Conservation (phyloP, 2,329 filamentous ascomycete species). For the Aspergillus fumigatus region DNA sequence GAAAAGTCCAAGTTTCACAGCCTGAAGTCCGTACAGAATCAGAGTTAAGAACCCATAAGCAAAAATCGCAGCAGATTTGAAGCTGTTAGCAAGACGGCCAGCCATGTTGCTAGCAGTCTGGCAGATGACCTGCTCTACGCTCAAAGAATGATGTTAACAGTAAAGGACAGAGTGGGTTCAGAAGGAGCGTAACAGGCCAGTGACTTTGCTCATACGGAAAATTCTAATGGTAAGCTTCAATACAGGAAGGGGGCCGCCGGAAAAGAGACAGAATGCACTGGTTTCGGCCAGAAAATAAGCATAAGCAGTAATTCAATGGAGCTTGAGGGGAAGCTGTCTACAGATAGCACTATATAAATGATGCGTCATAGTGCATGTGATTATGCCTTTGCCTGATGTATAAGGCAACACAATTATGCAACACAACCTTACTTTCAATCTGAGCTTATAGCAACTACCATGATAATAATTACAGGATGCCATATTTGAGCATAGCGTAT, state of each 20-base stretch:
- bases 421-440: not conserved
- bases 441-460: not conserved
- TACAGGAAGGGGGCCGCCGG: not conserved
- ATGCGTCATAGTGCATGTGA: not conserved
- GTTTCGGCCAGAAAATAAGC: not conserved
- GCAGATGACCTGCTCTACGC: not conserved
- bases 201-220: not conserved
- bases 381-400: not conserved
- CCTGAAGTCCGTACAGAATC: slow-evolving; percentile 26
- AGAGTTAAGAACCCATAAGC: slow-evolving; percentile 35
- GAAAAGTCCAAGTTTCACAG: slow-evolving; percentile 31
- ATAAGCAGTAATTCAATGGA: not conserved
- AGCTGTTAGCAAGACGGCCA: slow-evolving; percentile 10
- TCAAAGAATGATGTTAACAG: not conserved
- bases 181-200: not conserved
- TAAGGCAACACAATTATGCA: not conserved
- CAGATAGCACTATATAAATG: not conserved
- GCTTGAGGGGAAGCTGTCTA: not conserved
- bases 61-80: slow-evolving; percentile 18
- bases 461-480: not conserved
- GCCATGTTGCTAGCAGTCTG: slow-evolving; percentile 17
- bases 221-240: not conserved
- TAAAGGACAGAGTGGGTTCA: not conserved
- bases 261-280: not conserved
- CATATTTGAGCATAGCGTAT: not conserved